Base-by-base conservation (phyloP, 129 eudicot genomes). In the Sambucus nigra region DNA sequence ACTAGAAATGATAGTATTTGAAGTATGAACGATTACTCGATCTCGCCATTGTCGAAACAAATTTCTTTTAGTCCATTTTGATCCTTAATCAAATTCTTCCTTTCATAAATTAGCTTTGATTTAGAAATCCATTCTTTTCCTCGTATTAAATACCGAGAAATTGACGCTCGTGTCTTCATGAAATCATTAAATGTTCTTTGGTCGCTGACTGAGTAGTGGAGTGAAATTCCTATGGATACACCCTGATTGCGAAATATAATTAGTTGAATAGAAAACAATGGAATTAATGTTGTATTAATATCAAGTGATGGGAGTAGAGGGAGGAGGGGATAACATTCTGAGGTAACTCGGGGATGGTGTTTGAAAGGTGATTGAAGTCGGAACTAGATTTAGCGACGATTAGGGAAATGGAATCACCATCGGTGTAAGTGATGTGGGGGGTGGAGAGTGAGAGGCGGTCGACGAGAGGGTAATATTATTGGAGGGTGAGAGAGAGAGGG, bases 401-500 rank as follows among this genome's bases (percentile, higher is more conserved):
- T 44, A 77, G 13, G 11, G 59, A 23, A 18, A 77, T 47, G 13
- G 62, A 58, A 58, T 67, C 78, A 0, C 75, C 68, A 18, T 39
- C 39, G 17, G 24, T 53, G 68, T 75, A 69, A n/a, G 47, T 19
- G 3, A 75, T 24, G 29, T 47, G 31, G 20, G 81, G 76, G 59
- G 54, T 5, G 38, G 38, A 21, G 83, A 81, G 48, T 7, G 55
- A 21, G 32, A 83, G 53, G 56, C 66, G 76, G 31, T 78, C 83
- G 32, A 79, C 65, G 28, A 75, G 60, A 1, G 79, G 94, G 21
- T 64, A 33, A 58, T 61, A 83, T 68, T 70, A 76, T 28, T 69
- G 74, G 76, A 83, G 87, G 32, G 94, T 67, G 53, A 35, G 32
- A 35, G n/a, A n/a, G 84, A 67, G 52, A 84, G 83, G 28, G 87